Conservation (phyloP, 768 basidiomycete species). For the Auricularia auricula-judae region DNA sequence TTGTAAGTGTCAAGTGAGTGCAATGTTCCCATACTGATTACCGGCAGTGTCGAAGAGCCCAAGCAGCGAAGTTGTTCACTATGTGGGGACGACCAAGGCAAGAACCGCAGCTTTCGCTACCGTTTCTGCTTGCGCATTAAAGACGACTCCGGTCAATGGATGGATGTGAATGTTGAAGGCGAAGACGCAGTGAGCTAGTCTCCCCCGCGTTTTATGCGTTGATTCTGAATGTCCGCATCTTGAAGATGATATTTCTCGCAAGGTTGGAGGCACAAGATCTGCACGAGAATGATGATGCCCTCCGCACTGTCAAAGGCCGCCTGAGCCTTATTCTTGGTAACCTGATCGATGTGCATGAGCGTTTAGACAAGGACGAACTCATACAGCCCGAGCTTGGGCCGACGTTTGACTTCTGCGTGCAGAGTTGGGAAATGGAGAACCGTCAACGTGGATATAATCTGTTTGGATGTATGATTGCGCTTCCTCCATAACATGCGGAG, state of each 20-base stretch:
- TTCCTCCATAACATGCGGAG: background rate
- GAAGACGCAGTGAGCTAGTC: constrained; percentile 23
- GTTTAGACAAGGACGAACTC: background rate
- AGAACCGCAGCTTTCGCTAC: constrained; percentile 37
- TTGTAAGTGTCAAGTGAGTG: constrained; percentile 26
- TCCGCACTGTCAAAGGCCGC: constrained; percentile 26
- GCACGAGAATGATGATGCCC: constrained; percentile 26
- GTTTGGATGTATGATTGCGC: background rate
- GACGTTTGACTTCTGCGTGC: background rate
- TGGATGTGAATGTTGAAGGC: constrained; percentile 40
- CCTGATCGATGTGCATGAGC: constrained; percentile 30
- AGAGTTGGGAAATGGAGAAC: background rate
- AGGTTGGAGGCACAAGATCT: constrained; percentile 33
- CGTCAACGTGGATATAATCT: background rate
- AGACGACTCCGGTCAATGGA: constrained; percentile 32
- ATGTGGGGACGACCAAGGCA: constrained; percentile 44
- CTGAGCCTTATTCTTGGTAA: constrained; percentile 39
- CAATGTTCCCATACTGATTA: background rate
- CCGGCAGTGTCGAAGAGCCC: constrained; percentile 27
- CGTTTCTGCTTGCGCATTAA: constrained; percentile 39
- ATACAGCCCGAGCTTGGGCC: background rate
- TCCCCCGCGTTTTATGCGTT: constrained; percentile 11
- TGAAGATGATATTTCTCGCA: background rate
- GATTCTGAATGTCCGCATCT: background rate
- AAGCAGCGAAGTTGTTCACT: constrained; percentile 32